Percentiles rank a stretch among this genome's conserved stretches.
Evolutionary conservation across 106 monocot genomes (phyloP).

Genomic region (Dendrobium chrysotoxum): DNA sequence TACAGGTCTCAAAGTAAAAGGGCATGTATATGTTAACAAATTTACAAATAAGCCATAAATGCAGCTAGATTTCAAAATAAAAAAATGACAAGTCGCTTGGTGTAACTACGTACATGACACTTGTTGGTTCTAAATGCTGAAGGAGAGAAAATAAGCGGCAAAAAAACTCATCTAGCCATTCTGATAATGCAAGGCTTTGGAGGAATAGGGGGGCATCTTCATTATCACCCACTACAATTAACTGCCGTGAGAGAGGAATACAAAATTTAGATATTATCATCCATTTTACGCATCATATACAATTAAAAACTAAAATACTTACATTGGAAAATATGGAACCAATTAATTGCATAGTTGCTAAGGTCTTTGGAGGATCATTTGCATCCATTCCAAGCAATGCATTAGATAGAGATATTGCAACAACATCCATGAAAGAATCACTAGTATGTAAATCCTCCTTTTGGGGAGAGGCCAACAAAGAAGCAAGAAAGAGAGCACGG

Average conservation of each 20-base stretch:
- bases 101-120: conserved; percentile 48
- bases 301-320: conserved; percentile 16
- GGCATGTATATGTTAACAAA: neutral
- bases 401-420: conserved; percentile 72
- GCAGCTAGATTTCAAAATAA: neutral
- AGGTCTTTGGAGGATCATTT: conserved; percentile 98
- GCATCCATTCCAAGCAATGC: conserved; percentile 98
- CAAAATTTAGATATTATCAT: conserved; percentile 2
- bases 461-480: conserved; percentile 24
- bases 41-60: neutral
- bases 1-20: conserved; percentile 22
- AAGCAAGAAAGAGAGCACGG: conserved; percentile 71
- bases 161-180: conserved; percentile 99
- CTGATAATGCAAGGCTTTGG: conserved; percentile 55
- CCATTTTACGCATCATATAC: neutral
- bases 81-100: neutral
- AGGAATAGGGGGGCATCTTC: conserved; percentile 42
- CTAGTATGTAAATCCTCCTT: conserved; percentile 17
- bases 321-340: conserved; percentile 97
- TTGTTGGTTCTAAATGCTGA: conserved; percentile 78
- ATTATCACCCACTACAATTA: conserved; percentile 45
- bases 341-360: conserved; percentile 96
- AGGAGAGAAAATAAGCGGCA: conserved; percentile 89
- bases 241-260: conserved; percentile 28
- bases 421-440: conserved; percentile 45